These are phyloP conservation scores for Saposhnikovia divaricata DNA, from an alignment of 129 eudicot genomes.

Conservation along the genomic window DNA sequence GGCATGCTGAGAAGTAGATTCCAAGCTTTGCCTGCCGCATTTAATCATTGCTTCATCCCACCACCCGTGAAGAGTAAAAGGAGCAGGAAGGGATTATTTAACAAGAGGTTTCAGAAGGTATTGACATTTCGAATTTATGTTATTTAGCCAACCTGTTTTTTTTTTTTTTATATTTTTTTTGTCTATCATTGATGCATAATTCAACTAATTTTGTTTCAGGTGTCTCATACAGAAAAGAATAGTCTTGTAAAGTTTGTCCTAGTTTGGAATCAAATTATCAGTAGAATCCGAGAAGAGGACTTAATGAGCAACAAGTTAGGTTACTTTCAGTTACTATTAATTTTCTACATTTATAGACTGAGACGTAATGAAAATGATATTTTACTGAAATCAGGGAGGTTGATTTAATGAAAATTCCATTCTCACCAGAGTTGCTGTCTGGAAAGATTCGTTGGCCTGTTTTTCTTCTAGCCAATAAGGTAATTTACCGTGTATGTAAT, in stretches of 20 bases:
- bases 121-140: not conserved
- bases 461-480: slow-evolving; percentile 91
- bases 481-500: slow-evolving; percentile 11
- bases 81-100: slow-evolving; percentile 43
- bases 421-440: slow-evolving; percentile 60
- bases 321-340: slow-evolving; percentile 4
- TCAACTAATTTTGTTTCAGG: slow-evolving; percentile 30
- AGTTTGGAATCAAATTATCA: slow-evolving; percentile 88
- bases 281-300: slow-evolving; percentile 92
- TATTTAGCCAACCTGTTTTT: not conserved
- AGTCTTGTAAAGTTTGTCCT: slow-evolving; percentile 63
- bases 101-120: slow-evolving; percentile 52
- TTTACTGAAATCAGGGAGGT: slow-evolving; percentile 53
- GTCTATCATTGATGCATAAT: not conserved
- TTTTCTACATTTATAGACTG: slow-evolving; percentile 7
- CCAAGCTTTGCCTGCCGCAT: slow-evolving; percentile 65
- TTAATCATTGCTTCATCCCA: slow-evolving; percentile 61
- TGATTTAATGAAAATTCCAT: slow-evolving; percentile 92
- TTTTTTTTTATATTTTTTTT: not conserved
- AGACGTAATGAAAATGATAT: slow-evolving; percentile 12
- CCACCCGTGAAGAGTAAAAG: slow-evolving; percentile 39
- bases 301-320: slow-evolving; percentile 83
- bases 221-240: slow-evolving; percentile 43
- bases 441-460: slow-evolving; percentile 84
- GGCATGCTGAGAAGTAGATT: slow-evolving; percentile 89